Evolutionary conservation across 2,329 filamentous ascomycete species (phyloP).

Genomic region (Neofusicoccum parvum): DNA sequence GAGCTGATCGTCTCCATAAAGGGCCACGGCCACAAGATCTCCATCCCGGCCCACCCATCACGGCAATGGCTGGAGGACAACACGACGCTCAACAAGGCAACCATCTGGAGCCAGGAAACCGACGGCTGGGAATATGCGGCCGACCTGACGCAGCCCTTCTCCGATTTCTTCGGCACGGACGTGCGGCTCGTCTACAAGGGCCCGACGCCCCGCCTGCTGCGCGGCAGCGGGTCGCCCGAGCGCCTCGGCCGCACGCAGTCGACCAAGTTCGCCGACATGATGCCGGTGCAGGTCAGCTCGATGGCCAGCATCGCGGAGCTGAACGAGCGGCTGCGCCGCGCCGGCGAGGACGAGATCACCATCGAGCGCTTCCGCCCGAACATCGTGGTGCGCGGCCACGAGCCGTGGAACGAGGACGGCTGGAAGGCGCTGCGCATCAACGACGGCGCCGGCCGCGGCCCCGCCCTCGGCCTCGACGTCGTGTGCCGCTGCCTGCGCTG

Average conservation of each 20-base stretch:
- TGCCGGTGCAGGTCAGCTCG: slow-evolving; percentile 59
- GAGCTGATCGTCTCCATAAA: slow-evolving; percentile 51
- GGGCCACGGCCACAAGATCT: slow-evolving; percentile 50
- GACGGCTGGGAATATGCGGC: slow-evolving; percentile 59
- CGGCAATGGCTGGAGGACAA: slow-evolving; percentile 57
- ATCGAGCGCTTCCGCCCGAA: slow-evolving; percentile 67
- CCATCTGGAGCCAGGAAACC: slow-evolving; percentile 62
- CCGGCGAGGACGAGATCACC: slow-evolving; percentile 51
- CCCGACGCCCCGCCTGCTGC: slow-evolving; percentile 56
- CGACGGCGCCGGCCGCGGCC: slow-evolving; percentile 24
- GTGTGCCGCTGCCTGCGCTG: slow-evolving; percentile 63
- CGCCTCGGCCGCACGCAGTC: slow-evolving; percentile 57
- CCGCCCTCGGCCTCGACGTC: slow-evolving; percentile 55
- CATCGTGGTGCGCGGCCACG: slow-evolving; percentile 59
- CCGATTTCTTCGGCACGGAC: slow-evolving; percentile 57
- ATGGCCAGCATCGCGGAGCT: slow-evolving; percentile 61
- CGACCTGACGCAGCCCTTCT: slow-evolving; percentile 56
- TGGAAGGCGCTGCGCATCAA: slow-evolving; percentile 62
- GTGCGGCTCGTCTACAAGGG: slow-evolving; percentile 65
- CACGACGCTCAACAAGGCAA: slow-evolving; percentile 52
- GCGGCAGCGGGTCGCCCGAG: slow-evolving; percentile 58
- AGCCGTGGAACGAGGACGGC: slow-evolving; percentile 63
- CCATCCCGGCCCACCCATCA: slow-evolving; percentile 59
- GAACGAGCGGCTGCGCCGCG: slow-evolving; percentile 52
- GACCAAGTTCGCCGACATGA: slow-evolving; percentile 63